Base-by-base conservation (phyloP, 805 yeast genomes). In the Saccharomyces kudriavzevii region DNA sequence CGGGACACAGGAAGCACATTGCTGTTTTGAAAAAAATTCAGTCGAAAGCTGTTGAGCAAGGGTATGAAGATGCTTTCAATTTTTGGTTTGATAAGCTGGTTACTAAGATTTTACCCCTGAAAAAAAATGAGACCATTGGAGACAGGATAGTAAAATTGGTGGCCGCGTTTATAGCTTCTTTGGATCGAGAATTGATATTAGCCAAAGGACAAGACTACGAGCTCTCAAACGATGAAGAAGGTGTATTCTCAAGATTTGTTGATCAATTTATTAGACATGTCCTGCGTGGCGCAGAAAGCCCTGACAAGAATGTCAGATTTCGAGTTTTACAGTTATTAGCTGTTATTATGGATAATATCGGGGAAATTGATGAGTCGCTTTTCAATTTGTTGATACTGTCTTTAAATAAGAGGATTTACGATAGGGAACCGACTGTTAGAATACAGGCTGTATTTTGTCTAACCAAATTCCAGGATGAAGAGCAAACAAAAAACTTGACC, bases 371-470 rank as follows among this genome's bases (percentile, higher is more conserved):
- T 60, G 85, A 83, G 53, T 87, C 83, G 20, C 68, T 89, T 27
- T 87, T 84, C 60, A 82, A 82, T 48, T 75, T 80, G 1, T 69
- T 94, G 49, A 75, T 81, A 57, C 78, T 79, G 64, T 79, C 83
- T 13, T 72, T 91, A 49, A 75, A 79, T 31, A 78, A 79, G 49
- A 76, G 97, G 55, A 65, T 88, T 1, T 78, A 77, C 59, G 96
- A 87, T 62, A 86, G 82, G 62, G 98, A 92, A 61, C 74, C 89
- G 5, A 71, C 74, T 8, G 88, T 94, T 2, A 76, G 99, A 60
- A 76, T 84, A n/a, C 94, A 88, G 68, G 96, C 97, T 0, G 83
- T 88, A 0, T 79, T 85, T 35, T 86, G 95, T 13, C 70, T 90
- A 43, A 81, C 96, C 0, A 75, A 90, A 54, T 84, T 92, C 60